Evolutionary conservation across 768 basidiomycete genomes (phyloP), one percentile per base, ranked within the genome.

Genomic region (Tylopilus vinaceipallidus): DNA sequence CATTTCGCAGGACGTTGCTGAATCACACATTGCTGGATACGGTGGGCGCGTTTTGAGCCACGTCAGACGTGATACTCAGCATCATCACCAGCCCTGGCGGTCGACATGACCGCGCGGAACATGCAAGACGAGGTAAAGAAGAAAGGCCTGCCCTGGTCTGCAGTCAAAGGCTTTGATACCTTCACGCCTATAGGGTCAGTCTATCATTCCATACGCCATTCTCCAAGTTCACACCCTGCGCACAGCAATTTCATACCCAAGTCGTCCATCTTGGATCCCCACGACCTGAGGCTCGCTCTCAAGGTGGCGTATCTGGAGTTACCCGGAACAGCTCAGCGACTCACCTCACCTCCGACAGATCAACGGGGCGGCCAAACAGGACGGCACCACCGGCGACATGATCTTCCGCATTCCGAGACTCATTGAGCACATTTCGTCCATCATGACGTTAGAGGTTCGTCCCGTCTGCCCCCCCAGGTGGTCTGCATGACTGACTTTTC

Each of bases 71-170:
- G 9, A 38, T 29, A 11, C 9, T 53, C 33, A 53, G 26, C 26
- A 22, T 36, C 19, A 4, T 19, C 6, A 13, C 11, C 26, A 97
- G 94, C 93, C 41, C 74, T 98, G 53, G 92, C 92, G 4, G 88
- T 98, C 46, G 95, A 98, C 64, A 89, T 98, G 86, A 98, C 97
- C 1, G 97, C 88, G 7, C 81, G 97, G 13, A 98, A 98, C 71
- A 72, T 98, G 63, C 97, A 99, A 67, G 89, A 97, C 47, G 83
- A 83, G 41, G 91, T 91, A 42, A 95, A 95, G 74, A 89, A 87
- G 62, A 85, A 83, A 42, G 92, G 97, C 10, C 77, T 98, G n/a
- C 97, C 97, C 1, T 99, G 97, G 97, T 84, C 86, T n/a, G 79
- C 94, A 11, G 91, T 86, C 2, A 98, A 99, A 69, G 95, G 95